Evolutionary conservation across 345 rosid species (phyloP).

Genomic region (Durio zibethinus): DNA sequence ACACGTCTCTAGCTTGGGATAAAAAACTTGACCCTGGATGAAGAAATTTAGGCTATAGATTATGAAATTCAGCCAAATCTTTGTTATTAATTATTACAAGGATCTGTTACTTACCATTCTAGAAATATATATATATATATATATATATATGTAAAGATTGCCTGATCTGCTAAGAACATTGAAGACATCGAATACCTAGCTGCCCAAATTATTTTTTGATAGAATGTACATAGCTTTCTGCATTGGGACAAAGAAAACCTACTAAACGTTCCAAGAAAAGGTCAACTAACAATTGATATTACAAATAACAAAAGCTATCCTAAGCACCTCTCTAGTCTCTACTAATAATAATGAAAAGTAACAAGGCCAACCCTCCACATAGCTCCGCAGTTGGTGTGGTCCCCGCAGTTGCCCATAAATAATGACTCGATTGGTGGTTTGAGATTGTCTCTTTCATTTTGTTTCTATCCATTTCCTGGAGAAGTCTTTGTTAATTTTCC

Average conservation of each 20-base stretch:
- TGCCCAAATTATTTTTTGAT: neutral
- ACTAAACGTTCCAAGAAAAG: neutral
- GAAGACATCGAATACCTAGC: neutral
- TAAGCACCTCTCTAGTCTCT: neutral
- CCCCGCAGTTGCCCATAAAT: constrained; percentile 37
- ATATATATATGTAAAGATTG: too few species aligned
- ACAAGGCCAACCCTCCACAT: neutral
- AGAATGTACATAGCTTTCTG: neutral
- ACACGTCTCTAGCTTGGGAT: neutral
- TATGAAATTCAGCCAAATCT: neutral
- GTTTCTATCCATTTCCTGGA: neutral
- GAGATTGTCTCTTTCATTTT: constrained; percentile 8
- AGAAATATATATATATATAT: too few species aligned
- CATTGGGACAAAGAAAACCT: neutral
- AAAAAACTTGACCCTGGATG: neutral
- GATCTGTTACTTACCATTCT: too few species aligned
- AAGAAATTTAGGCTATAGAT: neutral
- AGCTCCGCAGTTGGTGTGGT: too few species aligned
- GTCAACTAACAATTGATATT: neutral
- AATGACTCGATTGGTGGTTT: constrained; percentile 23
- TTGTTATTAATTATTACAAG: neutral
- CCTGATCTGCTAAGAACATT: neutral
- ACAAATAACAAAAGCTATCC: neutral
- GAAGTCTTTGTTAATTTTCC: neutral
- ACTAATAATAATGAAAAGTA: neutral